Percentiles rank a stretch among this genome's conserved stretches.
Evolutionary conservation across 306 rosid genomes (phyloP).

Genomic region (Aeschynomene evenia): DNA sequence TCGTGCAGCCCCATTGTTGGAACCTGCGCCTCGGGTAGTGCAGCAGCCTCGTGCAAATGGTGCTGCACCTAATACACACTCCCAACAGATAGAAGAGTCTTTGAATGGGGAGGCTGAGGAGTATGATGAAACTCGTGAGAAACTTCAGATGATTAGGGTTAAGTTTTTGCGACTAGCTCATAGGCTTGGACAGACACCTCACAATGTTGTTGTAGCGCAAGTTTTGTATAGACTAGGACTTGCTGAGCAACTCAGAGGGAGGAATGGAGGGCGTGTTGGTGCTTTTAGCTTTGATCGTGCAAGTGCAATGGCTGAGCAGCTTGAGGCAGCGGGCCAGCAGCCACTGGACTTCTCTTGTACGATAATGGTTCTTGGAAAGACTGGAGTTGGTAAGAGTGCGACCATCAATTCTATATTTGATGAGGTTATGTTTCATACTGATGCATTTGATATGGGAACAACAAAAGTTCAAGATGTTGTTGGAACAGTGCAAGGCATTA

Average conservation of each 20-base stretch:
- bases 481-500: conserved; percentile 95
- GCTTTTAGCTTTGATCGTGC: conserved; percentile 98
- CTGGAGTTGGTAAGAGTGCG: conserved; percentile 98
- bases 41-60: conserved; percentile 84
- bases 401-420: conserved; percentile 97
- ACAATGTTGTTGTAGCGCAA: conserved; percentile 99
- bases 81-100: conserved; percentile 77
- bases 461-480: conserved; percentile 96
- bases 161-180: conserved; percentile 89
- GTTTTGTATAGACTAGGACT: conserved; percentile 92
- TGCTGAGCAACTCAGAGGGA: conserved; percentile 95
- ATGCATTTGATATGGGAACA: conserved; percentile 89
- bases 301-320: conserved; percentile 98
- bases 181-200: conserved; percentile 99
- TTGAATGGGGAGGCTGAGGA: conserved; percentile 76
- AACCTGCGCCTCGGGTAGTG: conserved; percentile 65
- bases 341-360: conserved; percentile 97
- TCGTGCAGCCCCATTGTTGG: conserved; percentile 77
- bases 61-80: conserved; percentile 52
- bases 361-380: conserved; percentile 94
- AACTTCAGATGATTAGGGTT: conserved; percentile 96
- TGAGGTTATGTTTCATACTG: conserved; percentile 80
- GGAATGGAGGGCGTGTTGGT: conserved; percentile 97
- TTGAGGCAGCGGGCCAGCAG: conserved; percentile 90
- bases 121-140: conserved; percentile 92